A percentile compares a stretch with the other conserved stretches of the same genome.
These are phyloP conservation scores for Tetrapyrgos nigripes DNA, from an alignment of 1,284 basidiomycete genomes.

Conservation along the genomic window DNA sequence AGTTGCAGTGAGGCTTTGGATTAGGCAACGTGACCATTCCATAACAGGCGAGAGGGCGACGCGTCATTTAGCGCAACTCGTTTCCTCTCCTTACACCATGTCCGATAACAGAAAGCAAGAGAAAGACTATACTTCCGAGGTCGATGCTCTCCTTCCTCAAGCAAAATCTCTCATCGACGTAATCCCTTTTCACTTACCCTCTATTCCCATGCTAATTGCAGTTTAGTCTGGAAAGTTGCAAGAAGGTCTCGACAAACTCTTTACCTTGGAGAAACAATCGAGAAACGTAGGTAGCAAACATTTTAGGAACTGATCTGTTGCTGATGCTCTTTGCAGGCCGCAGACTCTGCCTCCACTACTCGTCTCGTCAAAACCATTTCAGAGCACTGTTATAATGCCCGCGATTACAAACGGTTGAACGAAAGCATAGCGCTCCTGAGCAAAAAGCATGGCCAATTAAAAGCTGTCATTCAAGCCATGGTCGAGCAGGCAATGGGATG, in stretches of 20 bases:
- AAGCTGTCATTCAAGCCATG: slow-evolving; percentile 88
- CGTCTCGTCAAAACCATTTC: slow-evolving; percentile 81
- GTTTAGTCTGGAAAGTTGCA: slow-evolving; percentile 77
- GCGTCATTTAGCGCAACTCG: slow-evolving; percentile 60
- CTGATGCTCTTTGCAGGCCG: slow-evolving; percentile 63
- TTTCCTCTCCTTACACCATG: slow-evolving; percentile 57
- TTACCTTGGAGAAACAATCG: slow-evolving; percentile 93
- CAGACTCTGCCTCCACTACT: slow-evolving; percentile 91
- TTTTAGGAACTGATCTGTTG: background rate
- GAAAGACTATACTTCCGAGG: slow-evolving; percentile 76
- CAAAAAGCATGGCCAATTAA: slow-evolving; percentile 98
- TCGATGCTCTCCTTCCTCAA: slow-evolving; percentile 66
- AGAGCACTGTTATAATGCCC: slow-evolving; percentile 76
- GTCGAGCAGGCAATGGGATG: slow-evolving; percentile 87
- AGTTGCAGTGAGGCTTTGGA: slow-evolving; percentile 13
- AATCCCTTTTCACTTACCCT: slow-evolving; percentile 4
- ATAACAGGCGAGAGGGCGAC: slow-evolving; percentile 63
- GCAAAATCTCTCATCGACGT: slow-evolving; percentile 64
- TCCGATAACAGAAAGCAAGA: slow-evolving; percentile 83
- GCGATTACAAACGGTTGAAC: slow-evolving; percentile 77
- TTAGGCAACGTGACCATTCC: slow-evolving; percentile 21
- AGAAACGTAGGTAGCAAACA: slow-evolving; percentile 75
- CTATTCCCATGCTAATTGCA: slow-evolving; percentile 4
- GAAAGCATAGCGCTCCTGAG: slow-evolving; percentile 76
- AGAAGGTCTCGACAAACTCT: slow-evolving; percentile 90